Conservation (phyloP, 2,329 filamentous ascomycete genomes). For the Diaporthe vaccinii region DNA sequence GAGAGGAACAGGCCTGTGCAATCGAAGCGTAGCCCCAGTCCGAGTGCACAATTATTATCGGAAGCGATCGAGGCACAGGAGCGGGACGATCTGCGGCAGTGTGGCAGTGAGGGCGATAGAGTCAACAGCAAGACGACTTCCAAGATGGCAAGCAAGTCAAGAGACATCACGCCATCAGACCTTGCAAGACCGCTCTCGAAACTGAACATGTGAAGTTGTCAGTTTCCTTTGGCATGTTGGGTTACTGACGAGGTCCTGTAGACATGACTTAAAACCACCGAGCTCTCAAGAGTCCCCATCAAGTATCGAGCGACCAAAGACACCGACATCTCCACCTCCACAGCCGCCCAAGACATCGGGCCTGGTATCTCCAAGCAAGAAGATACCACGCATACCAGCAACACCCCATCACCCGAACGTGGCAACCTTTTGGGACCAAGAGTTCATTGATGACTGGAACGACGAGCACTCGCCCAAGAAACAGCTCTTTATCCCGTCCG, state of each 20-base stretch:
- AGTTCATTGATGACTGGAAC: constrained; percentile 73
- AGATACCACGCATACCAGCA: constrained; percentile 60
- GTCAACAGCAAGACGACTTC: background rate
- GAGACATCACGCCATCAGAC: background rate
- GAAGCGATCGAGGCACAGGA: constrained; percentile 36
- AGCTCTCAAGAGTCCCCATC: constrained; percentile 1
- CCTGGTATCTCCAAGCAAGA: constrained; percentile 51
- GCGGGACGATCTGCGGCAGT: background rate
- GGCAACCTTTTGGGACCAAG: constrained; percentile 72
- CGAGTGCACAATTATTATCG: constrained; percentile 37
- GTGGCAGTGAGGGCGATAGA: background rate
- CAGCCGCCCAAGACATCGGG: constrained; percentile 15
- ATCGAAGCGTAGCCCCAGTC: constrained; percentile 32
- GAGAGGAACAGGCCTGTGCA: background rate
- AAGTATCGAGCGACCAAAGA: constrained; percentile 14
- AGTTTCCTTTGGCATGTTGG: background rate
- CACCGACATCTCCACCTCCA: constrained; percentile 38
- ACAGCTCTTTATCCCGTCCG: constrained; percentile 48
- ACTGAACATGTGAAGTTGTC: constrained; percentile 22
- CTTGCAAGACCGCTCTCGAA: constrained; percentile 14
- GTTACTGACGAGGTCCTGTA: constrained; percentile 22
- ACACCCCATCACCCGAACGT: constrained; percentile 67
- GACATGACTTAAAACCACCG: constrained; percentile 3
- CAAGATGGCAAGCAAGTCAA: background rate
- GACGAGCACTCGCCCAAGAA: constrained; percentile 69